phyloP scores from a whole-genome alignment of 345 rosid genomes.

The Brassica juncea region DNA sequence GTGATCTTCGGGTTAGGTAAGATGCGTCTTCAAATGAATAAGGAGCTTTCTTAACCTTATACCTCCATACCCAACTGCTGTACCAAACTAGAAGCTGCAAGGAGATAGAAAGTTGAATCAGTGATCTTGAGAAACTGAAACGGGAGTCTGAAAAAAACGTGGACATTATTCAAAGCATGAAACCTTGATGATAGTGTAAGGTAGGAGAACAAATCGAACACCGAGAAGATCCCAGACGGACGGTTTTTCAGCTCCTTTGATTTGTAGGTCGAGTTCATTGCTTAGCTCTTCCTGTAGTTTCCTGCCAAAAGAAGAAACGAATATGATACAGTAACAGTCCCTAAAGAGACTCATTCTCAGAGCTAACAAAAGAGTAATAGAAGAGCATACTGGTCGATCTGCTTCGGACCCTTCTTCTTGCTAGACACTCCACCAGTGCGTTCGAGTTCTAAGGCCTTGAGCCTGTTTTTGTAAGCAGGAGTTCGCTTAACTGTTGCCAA shows the following conservation, averaged over 20 bases:
- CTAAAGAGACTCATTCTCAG: neutral
- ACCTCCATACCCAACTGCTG: slow-evolving; percentile 86
- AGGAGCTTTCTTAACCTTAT: slow-evolving; percentile 69
- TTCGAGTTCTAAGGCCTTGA: slow-evolving; percentile 83
- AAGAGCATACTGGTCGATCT: slow-evolving; percentile 64
- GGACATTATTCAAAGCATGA: neutral
- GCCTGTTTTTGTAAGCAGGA: slow-evolving; percentile 88
- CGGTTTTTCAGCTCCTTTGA: slow-evolving; percentile 87
- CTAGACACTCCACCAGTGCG: slow-evolving; percentile 72
- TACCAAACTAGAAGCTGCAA: slow-evolving; percentile 70
- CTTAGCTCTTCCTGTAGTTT: slow-evolving; percentile 87
- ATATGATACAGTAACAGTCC: neutral
- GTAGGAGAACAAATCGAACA: slow-evolving; percentile 67
- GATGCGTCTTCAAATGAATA: slow-evolving; percentile 88
- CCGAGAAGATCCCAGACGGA: slow-evolving; percentile 75
- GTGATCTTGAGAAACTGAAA: neutral
- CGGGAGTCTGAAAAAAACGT: neutral
- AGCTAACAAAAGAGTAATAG: neutral
- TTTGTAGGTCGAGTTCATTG: slow-evolving; percentile 85
- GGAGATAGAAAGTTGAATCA: slow-evolving; percentile 29
- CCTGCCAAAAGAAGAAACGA: slow-evolving; percentile 43
- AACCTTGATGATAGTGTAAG: slow-evolving; percentile 82
- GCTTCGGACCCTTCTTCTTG: slow-evolving; percentile 84
- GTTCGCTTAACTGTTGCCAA: slow-evolving; percentile 84
- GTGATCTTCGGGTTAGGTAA: slow-evolving; percentile 69